phyloP scores from a whole-genome alignment of 108 stramenopile genomes.

The Pseudonitzschia delicatissima region DNA sequence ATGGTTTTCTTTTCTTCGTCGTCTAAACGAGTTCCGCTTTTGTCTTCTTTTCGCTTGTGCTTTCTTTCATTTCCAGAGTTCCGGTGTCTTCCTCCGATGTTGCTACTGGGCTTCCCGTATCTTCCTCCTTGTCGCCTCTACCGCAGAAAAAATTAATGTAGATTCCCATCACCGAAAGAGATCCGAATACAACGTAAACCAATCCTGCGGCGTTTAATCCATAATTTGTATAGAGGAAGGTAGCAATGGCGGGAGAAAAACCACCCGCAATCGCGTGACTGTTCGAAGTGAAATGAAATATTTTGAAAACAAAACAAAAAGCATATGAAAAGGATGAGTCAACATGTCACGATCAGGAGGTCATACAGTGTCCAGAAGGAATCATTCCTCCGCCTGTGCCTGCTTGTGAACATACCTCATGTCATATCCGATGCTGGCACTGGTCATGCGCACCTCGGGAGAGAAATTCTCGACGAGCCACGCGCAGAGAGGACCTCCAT shows the following conservation, averaged over 20 bases:
- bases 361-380: too few relatives aligned
- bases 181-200: constrained; percentile 50
- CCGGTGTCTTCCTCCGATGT: background rate
- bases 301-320: background rate
- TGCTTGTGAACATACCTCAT: constrained; percentile 10
- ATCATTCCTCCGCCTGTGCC: too few relatives aligned
- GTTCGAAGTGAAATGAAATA: background rate
- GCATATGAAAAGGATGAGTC: background rate
- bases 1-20: too few relatives aligned
- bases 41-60: too few relatives aligned
- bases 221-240: constrained; percentile 40
- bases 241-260: constrained; percentile 58
- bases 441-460: constrained; percentile 47
- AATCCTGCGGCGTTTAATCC: constrained; percentile 47
- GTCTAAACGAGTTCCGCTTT: too few relatives aligned
- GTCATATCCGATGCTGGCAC: constrained; percentile 61
- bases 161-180: constrained; percentile 25
- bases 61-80: background rate
- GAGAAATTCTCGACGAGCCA: constrained; percentile 72
- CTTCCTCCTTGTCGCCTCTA: constrained; percentile 5
- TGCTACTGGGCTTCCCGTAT: constrained; percentile 1
- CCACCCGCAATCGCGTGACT: constrained; percentile 59
- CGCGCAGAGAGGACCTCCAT: constrained; percentile 58
- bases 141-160: constrained; percentile 28
- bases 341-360: too few relatives aligned